phyloP scores from a whole-genome alignment of 2,329 filamentous ascomycete species.

The Ophiostoma novo-ulmi region DNA sequence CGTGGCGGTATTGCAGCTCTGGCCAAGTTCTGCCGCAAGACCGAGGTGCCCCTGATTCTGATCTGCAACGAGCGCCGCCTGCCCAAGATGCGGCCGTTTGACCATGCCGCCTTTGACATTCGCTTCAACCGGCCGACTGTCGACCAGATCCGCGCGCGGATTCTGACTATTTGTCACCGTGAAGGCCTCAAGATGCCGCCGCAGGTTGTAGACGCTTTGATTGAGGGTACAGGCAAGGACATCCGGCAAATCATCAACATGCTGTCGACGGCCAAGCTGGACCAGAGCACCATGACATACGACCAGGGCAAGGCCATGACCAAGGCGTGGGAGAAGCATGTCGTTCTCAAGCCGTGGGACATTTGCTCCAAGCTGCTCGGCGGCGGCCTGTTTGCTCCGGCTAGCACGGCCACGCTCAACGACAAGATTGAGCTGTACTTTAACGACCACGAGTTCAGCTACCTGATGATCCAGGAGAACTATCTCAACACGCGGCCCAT shows the following conservation, averaged over 20 bases:
- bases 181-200: slow-evolving; percentile 82
- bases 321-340: slow-evolving; percentile 97
- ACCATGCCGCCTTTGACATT: slow-evolving; percentile 76
- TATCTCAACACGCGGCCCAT: slow-evolving; percentile 81
- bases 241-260: slow-evolving; percentile 99
- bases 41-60: slow-evolving; percentile 87
- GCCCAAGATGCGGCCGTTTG: slow-evolving; percentile 98
- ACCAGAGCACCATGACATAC: slow-evolving; percentile 72
- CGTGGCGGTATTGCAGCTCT: slow-evolving; percentile 91
- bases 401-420: slow-evolving; percentile 82
- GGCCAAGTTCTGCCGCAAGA: slow-evolving; percentile 92
- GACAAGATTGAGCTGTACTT: slow-evolving; percentile 99
- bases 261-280: slow-evolving; percentile 88
- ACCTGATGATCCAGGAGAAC: slow-evolving; percentile 97
- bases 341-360: slow-evolving; percentile 96
- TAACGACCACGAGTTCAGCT: slow-evolving; percentile 97
- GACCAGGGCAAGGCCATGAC: slow-evolving; percentile 90
- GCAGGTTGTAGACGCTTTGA: slow-evolving; percentile 82
- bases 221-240: slow-evolving; percentile 91
- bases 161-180: slow-evolving; percentile 91
- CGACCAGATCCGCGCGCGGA: slow-evolving; percentile 83
- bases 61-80: slow-evolving; percentile 93
- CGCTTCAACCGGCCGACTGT: slow-evolving; percentile 84
- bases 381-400: slow-evolving; percentile 75
- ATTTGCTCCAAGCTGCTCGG: slow-evolving; percentile 90